Conservation (phyloP, 352 stramenopile species). For the Thalassiosira mediterranea region DNA sequence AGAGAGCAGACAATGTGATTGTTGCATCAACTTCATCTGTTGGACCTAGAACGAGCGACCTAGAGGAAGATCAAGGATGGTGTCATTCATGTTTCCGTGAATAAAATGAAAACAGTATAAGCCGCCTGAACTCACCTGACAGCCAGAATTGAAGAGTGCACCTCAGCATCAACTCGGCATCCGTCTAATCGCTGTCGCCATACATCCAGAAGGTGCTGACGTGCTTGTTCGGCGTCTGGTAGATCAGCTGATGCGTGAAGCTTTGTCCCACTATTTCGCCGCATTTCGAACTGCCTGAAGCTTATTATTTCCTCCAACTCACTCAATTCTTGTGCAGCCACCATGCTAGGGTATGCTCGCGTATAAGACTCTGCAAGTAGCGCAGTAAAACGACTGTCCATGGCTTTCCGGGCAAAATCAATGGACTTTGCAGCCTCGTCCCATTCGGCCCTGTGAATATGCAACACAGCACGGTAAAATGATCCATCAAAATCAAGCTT, state of each 20-base stretch:
- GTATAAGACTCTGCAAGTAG: conserved; percentile 97
- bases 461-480: conserved; percentile 91
- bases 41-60: conserved; percentile 79
- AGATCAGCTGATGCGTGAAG: conserved; percentile 62
- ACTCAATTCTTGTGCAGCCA: conserved; percentile 95
- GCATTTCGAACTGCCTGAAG: conserved; percentile 89
- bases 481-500: conserved; percentile 83
- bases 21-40: conserved; percentile 83
- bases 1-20: conserved; percentile 81
- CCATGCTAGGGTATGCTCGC: conserved; percentile 94
- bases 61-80: conserved; percentile 1
- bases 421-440: conserved; percentile 90
- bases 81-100: neutral
- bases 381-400: conserved; percentile 94
- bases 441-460: conserved; percentile 93
- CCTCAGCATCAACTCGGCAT: conserved; percentile 87
- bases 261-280: conserved; percentile 39
- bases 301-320: conserved; percentile 98
- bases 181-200: conserved; percentile 90
- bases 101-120: neutral
- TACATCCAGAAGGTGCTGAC: conserved; percentile 78
- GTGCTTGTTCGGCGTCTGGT: conserved; percentile 60
- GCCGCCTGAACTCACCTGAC: conserved; percentile 84
- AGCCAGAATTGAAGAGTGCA: conserved; percentile 88
- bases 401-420: conserved; percentile 90